These are phyloP conservation scores for Hsuehochloa calcarea DNA, from an alignment of 176 grass and related monocot genomes.

Conservation along the genomic window DNA sequence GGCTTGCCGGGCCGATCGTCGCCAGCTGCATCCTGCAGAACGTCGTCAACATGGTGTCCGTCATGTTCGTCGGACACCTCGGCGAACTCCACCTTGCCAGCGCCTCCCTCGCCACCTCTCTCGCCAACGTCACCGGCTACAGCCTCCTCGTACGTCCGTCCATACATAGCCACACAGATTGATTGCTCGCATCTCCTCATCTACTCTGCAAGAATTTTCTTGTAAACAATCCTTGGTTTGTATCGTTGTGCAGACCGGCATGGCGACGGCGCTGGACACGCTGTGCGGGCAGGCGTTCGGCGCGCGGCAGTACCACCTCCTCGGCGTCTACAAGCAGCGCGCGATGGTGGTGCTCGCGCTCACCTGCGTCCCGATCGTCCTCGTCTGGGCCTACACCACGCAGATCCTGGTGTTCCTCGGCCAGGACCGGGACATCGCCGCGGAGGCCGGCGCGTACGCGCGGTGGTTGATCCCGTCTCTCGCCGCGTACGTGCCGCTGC, in stretches of 20 bases:
- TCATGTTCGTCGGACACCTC: constrained; percentile 65
- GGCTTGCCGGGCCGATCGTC: constrained; percentile 47
- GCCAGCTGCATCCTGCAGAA: constrained; percentile 48
- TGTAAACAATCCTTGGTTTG: too few species aligned
- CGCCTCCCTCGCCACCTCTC: constrained; percentile 49
- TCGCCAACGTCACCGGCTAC: constrained; percentile 54
- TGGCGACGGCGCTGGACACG: constrained; percentile 41
- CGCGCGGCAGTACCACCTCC: constrained; percentile 42
- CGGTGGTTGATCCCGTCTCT: too few species aligned
- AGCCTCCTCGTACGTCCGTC: constrained; percentile 40
- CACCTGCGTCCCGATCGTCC: too few species aligned
- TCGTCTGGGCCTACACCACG: too few species aligned
- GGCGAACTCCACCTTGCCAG: constrained; percentile 57
- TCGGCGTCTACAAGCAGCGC: constrained; percentile 33
- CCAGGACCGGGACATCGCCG: too few species aligned
- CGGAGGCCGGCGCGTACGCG: too few species aligned
- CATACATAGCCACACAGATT: not conserved
- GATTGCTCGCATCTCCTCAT: not conserved
- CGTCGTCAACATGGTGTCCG: constrained; percentile 45
- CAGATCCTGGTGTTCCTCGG: too few species aligned
- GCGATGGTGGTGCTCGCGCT: too few species aligned
- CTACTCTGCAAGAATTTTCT: not conserved
- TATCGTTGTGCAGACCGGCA: not conserved
- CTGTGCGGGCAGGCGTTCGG: constrained; percentile 71
- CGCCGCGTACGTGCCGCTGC: too few species aligned